Base-by-base conservation (phyloP, 2,329 filamentous ascomycete species). In the Ophiosphaerella narmari region DNA sequence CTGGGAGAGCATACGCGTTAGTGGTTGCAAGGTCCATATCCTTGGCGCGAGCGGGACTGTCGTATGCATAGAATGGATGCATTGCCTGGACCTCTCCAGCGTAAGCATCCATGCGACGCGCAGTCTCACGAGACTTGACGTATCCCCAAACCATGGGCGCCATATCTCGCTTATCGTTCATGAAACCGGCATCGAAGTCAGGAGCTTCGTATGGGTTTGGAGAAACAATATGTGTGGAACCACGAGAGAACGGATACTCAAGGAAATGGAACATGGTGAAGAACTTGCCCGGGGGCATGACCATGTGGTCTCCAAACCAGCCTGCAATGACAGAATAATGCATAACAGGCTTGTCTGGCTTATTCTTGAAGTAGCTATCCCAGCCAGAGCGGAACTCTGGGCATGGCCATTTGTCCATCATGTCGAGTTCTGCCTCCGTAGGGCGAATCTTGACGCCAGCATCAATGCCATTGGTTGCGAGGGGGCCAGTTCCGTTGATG, bases 81-180 rank as follows among this genome's bases (percentile, higher is more conserved):
- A 81, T 78, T 8, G 61, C 57, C 16, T 79, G 80, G 18, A 74
- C 87, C 69, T 92, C 89, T 52, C 89, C 89, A 1, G 88, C 88
- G 57, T 90, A 91, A 0, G 88, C 85, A 23, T 86, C 82, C 88
- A 91, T 91, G 56, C 88, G 84, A 3, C 89, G 82, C 1, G 89
- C 89, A 3, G 88, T 91, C 79, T 91, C 88, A 49, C 88, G 86
- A 2, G 86, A 89, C 76, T 91, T 91, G 78, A 91, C 89, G 74
- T 91, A 91, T 4, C 86, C 86, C 88, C 89, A 91, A 5, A 92
- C 87, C 70, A 72, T 90, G 7, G 89, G 88, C 1, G 86, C 88
- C 88, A 92, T 91, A 65, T 92, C 89, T 21, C 89, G 81, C 74
- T 90, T 87, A 74, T 92, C 89, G 63, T 90, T 92, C 88, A 92